Base-by-base conservation (phyloP, 495 filamentous ascomycete genomes). In the Aspergillus indologenus region DNA sequence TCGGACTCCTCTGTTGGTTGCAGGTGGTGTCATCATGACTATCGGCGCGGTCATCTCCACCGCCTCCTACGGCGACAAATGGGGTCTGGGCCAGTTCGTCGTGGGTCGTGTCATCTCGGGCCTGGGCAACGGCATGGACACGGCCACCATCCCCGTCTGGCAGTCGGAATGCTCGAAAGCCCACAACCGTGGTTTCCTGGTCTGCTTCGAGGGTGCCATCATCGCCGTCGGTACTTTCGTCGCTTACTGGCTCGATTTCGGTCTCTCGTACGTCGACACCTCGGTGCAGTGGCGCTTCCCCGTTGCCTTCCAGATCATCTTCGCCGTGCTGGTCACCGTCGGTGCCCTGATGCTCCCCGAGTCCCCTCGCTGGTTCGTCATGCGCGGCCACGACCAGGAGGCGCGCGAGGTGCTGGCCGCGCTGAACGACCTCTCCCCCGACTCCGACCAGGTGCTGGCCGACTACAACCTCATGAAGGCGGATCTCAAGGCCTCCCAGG, bases 231-330 rank as follows among this genome's bases (percentile, higher is more conserved):
- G 90, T 85, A 76, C 74, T 53, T 72, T 90, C 45, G 85, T 92
- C 24, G 88, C 88, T 23, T 92, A 92, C 75, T 93, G 90, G 90
- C 79, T 93, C 57, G 88, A 91, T 63, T 93, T 89, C 60, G 90
- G 89, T 46, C 80, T 86, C 29, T 84, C 82, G 9, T 92, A 88
- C 65, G 72, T 71, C 51, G 29, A 69, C n/a, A 50, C 29, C 34
- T 70, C 67, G 14, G 65, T 71, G 31, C 65, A 68, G 15, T 90
- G 87, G 87, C 76, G 81, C 11, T 82, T 91, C 75, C 89, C 89
- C 9, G 87, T 91, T 57, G 86, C 89, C 8, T 90, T 92, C 80
- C 89, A 92, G 78, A 79, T 89, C 51, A 45, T 90, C 52, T 91
- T 91, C 64, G 87, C 83, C 8, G 49, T 90, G 7, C 65, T 86